Percentiles rank a stretch among this genome's conserved stretches.
These are phyloP conservation scores for Hymenoscyphus occultus DNA, from an alignment of 2,329 filamentous ascomycete species.

Conservation along the genomic window DNA sequence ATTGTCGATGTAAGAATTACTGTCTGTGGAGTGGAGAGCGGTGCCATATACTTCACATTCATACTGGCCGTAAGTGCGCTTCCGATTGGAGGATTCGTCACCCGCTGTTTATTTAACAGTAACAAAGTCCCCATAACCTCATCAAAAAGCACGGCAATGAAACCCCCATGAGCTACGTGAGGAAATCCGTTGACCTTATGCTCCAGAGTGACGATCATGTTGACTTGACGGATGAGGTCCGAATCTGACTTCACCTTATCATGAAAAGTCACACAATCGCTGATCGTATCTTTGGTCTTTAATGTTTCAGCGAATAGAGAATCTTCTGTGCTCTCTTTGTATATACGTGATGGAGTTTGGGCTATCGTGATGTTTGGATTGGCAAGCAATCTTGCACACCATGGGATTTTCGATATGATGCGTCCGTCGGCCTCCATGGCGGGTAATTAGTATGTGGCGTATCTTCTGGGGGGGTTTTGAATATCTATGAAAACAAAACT, in stretches of 20 bases:
- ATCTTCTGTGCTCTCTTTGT: slow-evolving; percentile 1
- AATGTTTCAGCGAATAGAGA: slow-evolving; percentile 1
- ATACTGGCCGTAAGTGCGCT: neutral
- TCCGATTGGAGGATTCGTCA: neutral
- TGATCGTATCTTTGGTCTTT: neutral
- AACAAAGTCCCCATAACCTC: slow-evolving; percentile 1
- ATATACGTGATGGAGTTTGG: neutral
- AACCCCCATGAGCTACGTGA: neutral
- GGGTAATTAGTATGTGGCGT: neutral
- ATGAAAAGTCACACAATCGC: neutral
- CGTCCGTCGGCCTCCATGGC: neutral
- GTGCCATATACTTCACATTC: neutral
- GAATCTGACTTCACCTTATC: neutral
- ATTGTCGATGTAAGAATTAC: neutral
- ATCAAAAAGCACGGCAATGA: neutral
- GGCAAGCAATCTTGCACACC: neutral
- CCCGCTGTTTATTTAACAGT: neutral
- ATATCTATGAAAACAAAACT: too few relatives aligned
- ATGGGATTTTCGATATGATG: neutral
- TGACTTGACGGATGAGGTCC: neutral
- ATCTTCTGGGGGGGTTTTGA: neutral
- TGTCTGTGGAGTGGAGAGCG: neutral
- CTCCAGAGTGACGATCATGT: slow-evolving; percentile 2
- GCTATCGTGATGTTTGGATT: slow-evolving; percentile 1
- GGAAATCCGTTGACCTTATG: neutral